Base-by-base conservation (phyloP, 2,329 filamentous ascomycete genomes). In the Malbranchea zuffiana region DNA sequence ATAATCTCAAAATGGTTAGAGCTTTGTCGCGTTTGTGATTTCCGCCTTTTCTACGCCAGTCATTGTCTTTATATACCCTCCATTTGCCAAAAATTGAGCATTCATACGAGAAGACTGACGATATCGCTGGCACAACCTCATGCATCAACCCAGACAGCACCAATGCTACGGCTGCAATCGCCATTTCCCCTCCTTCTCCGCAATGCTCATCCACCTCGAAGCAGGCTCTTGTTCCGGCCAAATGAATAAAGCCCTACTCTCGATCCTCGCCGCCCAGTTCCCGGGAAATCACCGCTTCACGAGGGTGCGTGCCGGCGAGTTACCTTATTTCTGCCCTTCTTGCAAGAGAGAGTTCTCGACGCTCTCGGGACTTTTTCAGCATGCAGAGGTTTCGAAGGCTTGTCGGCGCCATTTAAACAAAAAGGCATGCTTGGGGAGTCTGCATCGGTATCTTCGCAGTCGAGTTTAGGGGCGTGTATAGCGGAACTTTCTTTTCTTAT, bases 201-300 rank as follows among this genome's bases (percentile, higher is more conserved):
- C 42, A 20, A 49, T 52, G 45, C 37, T 50, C 7, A 43, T 50
- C 15, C 49, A 50, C 35, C 44, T 52, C 1, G 50, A 51, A 37
- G 40, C 47, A 6, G 48, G 49, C 2, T 42, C 6, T 23, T 52
- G 49, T 32, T n/a, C 38, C 8, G 43, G 37, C 17, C 40, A 43
- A 12, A 32, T 36, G 8, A 23, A 42, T 15, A 17, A 15, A 10
- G 29, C 26, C 19, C 36, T 38, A 17, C 18, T 26, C n/a, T 39
- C 34, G 19, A 8, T 17, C 2, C 35, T 25, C 25, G 19, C 10
- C 6, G 30, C 37, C 13, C 6, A 34, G 8, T 11, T 21, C 24
- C 15, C 18, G 5, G n/a, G 10, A 10, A 24, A 13, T 16, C 15
- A 17, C 6, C 16, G 23, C 10, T 38, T 12, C 15, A 5, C 7